Evolutionary conservation across 768 basidiomycete species (phyloP).

Genomic region (Tulasnella sp.): DNA sequence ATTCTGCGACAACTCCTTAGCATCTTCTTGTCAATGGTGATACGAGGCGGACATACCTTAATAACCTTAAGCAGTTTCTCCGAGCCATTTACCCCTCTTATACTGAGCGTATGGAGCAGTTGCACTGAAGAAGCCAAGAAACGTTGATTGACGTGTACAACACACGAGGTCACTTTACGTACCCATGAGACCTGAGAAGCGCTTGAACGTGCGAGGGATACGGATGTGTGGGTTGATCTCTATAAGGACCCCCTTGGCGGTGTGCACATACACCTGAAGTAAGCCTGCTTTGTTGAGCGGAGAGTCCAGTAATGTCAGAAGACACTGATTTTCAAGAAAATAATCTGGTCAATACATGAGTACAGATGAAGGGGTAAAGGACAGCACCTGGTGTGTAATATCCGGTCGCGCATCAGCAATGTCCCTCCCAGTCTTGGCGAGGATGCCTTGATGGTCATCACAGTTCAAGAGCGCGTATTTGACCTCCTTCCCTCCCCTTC

Average conservation of each 20-base stretch:
- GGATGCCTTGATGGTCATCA: conserved; percentile 97
- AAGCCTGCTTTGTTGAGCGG: conserved; percentile 95
- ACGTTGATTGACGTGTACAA: not conserved
- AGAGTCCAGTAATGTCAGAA: conserved; percentile 91
- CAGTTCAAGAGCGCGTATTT: conserved; percentile 97
- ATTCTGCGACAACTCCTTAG: conserved; percentile 45
- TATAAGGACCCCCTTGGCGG: conserved; percentile 89
- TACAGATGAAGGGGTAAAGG: not conserved
- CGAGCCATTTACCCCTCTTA: conserved; percentile 90
- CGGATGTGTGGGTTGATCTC: conserved; percentile 97
- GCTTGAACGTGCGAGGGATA: conserved; percentile 96
- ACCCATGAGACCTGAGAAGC: conserved; percentile 99
- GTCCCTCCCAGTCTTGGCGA: conserved; percentile 94
- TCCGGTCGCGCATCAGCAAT: conserved; percentile 99
- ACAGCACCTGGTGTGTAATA: conserved; percentile 88
- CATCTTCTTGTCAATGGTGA: not conserved
- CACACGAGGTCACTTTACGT: not conserved
- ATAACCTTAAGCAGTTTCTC: conserved; percentile 96
- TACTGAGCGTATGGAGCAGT: conserved; percentile 90
- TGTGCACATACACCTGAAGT: conserved; percentile 97
- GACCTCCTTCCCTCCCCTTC: conserved; percentile 56
- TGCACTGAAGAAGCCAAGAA: conserved; percentile 51
- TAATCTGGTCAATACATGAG: not conserved
- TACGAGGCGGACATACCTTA: conserved; percentile 52
- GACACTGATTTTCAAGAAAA: conserved; percentile 48